Evolutionary conservation across 164 flowering plant species (phyloP), one percentile per base, ranked within the genome.

Genomic region (Hamamelis virginiana): DNA sequence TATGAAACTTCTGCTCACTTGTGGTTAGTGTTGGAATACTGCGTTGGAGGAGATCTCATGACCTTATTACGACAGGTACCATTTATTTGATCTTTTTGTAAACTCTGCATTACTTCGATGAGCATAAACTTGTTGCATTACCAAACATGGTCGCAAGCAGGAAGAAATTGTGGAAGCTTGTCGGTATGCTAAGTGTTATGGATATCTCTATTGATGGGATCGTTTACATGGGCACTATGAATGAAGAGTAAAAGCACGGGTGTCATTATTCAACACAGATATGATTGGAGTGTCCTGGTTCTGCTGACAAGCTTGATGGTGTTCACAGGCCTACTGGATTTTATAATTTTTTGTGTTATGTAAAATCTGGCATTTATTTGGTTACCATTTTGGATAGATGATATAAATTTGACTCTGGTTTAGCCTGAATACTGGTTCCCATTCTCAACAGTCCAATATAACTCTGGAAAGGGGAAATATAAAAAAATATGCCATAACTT

Each of bases 41-140:
- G 99, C 70, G 97, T 93, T 57, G 99, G 99, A 66, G 99, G 99
- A 72, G 91, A 96, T 84, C 91, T 96, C 62, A 76, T 87, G 88
- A 80, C 88, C 60, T 80, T 96, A 66, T 68, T 96, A 60, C 81
- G 75, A 28, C 98, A 96, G 99, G 99, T 96, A 81, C 10, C 28
- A 4, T 21, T 71, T 14, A 8, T 28, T 21, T 3, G 15, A 6
- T 59, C 21, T 18, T 8, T 10, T 33, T 33, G 41, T 33, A 33
- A 33, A 61, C 8, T 19, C 48, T 65, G 13, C 27, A 25, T 62
- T 56, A 44, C 15, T 15, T 55, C 19, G 23, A 26, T 5, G 15
- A 25, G n/a, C 38, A 33, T 18, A 28, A 4, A 25, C 47, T 9
- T 43, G n/a, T 25, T 9, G 13, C 19, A 9, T 15, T 14, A 2